These are phyloP conservation scores for Tylopilus balloui DNA, from an alignment of 768 basidiomycete genomes.

Conservation along the genomic window DNA sequence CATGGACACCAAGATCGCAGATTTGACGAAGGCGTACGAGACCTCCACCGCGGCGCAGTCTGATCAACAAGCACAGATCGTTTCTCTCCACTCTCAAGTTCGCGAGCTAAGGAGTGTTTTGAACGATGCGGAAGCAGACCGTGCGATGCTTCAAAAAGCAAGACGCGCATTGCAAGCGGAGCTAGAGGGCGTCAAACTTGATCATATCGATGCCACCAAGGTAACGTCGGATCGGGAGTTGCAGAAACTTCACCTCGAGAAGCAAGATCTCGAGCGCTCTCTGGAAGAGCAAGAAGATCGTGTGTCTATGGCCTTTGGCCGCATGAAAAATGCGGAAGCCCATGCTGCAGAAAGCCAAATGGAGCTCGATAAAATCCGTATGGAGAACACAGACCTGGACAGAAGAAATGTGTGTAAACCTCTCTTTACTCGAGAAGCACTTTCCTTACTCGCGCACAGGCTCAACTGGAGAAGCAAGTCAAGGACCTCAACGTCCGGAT, in stretches of 20 bases:
- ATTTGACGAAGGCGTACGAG: constrained; percentile 73
- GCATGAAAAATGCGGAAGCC: constrained; percentile 77
- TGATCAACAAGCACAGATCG: constrained; percentile 83
- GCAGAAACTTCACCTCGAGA: constrained; percentile 71
- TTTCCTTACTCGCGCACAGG: constrained; percentile 39
- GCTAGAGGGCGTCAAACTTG: constrained; percentile 74
- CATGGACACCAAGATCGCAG: constrained; percentile 75
- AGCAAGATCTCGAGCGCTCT: constrained; percentile 75
- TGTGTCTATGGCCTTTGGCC: constrained; percentile 63
- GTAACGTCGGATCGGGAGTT: constrained; percentile 69
- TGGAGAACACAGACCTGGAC: constrained; percentile 81
- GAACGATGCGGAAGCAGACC: constrained; percentile 82
- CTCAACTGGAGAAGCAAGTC: constrained; percentile 77
- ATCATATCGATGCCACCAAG: constrained; percentile 64
- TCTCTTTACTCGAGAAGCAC: not conserved
- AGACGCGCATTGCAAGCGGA: constrained; percentile 76
- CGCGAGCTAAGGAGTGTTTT: constrained; percentile 75
- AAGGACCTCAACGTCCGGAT: constrained; percentile 82
- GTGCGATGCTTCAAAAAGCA: constrained; percentile 74
- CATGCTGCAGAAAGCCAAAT: constrained; percentile 71
- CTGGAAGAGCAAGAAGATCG: constrained; percentile 77
- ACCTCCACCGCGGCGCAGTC: constrained; percentile 64
- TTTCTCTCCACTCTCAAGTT: constrained; percentile 79
- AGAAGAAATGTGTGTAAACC: constrained; percentile 58
- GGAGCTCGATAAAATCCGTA: constrained; percentile 69